phyloP scores from a whole-genome alignment of 2,329 filamentous ascomycete genomes.

The Fusarium graminum region DNA sequence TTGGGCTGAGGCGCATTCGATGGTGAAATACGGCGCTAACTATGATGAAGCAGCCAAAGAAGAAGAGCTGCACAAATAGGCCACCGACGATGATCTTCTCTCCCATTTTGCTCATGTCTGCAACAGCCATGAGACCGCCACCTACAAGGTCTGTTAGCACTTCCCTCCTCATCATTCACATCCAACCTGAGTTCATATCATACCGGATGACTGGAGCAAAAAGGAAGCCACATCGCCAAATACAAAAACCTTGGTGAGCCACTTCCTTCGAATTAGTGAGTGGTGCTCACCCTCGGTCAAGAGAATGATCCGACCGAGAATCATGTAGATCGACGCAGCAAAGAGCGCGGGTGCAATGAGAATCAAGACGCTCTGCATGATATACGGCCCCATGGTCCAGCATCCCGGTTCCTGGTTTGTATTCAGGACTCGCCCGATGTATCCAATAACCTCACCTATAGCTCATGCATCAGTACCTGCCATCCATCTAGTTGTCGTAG shows the following conservation, averaged over 20 bases:
- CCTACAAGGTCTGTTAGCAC: slow-evolving; percentile 25
- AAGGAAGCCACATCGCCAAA: slow-evolving; percentile 64
- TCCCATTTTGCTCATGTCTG: slow-evolving; percentile 50
- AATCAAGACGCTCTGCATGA: slow-evolving; percentile 57
- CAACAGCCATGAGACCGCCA: slow-evolving; percentile 45
- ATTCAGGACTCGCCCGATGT: slow-evolving; percentile 63
- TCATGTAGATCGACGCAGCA: slow-evolving; percentile 63
- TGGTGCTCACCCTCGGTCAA: slow-evolving; percentile 55
- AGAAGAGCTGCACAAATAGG: slow-evolving; percentile 66
- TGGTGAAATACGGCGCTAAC: slow-evolving; percentile 61
- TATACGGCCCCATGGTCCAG: slow-evolving; percentile 53
- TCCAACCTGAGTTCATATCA: not conserved
- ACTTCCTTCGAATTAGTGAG: slow-evolving; percentile 58
- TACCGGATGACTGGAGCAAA: slow-evolving; percentile 47
- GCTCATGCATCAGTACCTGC: slow-evolving; percentile 1
- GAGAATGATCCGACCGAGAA: slow-evolving; percentile 57
- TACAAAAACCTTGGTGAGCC: slow-evolving; percentile 66
- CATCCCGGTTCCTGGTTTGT: slow-evolving; percentile 55
- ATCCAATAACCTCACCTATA: slow-evolving; percentile 52
- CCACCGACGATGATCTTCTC: slow-evolving; percentile 65
- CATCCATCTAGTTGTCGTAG: not conserved
- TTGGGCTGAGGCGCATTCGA: slow-evolving; percentile 40
- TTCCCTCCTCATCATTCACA: not conserved
- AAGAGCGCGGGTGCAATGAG: slow-evolving; percentile 59
- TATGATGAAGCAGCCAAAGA: slow-evolving; percentile 66